Conservation (phyloP, 2,329 filamentous ascomycete species). For the Cladosporium sp. region DNA sequence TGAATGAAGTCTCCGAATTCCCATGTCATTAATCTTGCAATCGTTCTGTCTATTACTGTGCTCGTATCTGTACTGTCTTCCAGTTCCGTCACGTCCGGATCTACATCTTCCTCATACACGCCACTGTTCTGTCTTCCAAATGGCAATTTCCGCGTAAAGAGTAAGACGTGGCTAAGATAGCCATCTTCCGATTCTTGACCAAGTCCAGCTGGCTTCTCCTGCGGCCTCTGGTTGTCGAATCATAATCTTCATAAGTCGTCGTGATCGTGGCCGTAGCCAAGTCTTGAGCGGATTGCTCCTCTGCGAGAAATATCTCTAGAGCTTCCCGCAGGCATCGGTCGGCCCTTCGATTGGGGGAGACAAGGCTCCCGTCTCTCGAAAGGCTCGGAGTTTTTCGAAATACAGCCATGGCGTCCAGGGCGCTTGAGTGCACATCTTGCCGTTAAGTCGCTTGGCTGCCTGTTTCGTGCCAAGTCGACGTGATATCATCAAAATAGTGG, state of each 20-base stretch:
- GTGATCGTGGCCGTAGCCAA: background rate
- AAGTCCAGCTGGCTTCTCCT: background rate
- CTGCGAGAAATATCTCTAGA: background rate
- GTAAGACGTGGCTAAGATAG: background rate
- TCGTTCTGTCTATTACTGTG: background rate
- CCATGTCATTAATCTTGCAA: background rate
- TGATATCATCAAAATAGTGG: background rate
- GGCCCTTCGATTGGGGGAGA: background rate
- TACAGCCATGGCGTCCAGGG: background rate
- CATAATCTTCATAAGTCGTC: background rate
- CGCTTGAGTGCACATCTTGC: background rate
- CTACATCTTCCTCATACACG: background rate
- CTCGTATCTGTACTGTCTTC: background rate
- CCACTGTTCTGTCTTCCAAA: background rate
- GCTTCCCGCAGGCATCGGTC: background rate
- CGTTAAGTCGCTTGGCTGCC: background rate
- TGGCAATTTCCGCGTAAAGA: background rate
- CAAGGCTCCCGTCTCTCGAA: background rate
- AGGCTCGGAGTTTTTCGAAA: background rate
- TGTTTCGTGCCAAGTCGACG: background rate
- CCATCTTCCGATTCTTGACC: background rate
- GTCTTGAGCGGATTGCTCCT: background rate
- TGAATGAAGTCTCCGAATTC: constrained; percentile 9
- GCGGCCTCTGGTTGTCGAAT: background rate
- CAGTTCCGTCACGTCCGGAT: background rate